Conservation (phyloP, 1,284 basidiomycete genomes). For the Cutaneotrichosporon sp. region DNA sequence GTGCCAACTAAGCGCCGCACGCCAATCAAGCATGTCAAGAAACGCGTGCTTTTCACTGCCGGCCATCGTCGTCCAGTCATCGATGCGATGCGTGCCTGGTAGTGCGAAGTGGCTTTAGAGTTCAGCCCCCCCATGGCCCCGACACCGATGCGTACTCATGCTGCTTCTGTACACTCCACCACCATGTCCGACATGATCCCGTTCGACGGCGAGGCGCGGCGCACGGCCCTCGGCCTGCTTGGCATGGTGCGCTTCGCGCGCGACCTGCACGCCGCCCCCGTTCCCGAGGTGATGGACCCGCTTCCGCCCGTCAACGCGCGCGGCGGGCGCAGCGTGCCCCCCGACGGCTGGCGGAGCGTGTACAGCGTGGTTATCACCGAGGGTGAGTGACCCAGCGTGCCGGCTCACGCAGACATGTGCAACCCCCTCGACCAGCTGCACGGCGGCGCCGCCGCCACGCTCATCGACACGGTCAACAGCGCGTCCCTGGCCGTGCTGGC, state of each 20-base stretch:
- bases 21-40: too few relatives aligned
- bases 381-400: conserved; percentile 5
- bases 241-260: neutral
- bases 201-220: neutral
- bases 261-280: conserved; percentile 4
- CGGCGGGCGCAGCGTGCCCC: conserved; percentile 8
- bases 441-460: conserved; percentile 41
- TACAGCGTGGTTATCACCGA: conserved; percentile 11
- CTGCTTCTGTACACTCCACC: too few relatives aligned
- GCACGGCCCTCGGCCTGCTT: neutral
- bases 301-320: conserved; percentile 14
- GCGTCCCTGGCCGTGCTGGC: conserved; percentile 17
- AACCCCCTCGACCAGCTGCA: conserved; percentile 38
- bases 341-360: conserved; percentile 12
- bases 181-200: neutral
- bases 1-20: too few relatives aligned
- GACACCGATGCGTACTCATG: too few relatives aligned
- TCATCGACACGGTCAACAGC: conserved; percentile 30
- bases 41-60: too few relatives aligned
- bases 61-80: too few relatives aligned
- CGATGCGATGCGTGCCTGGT: too few relatives aligned
- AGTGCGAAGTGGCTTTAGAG: too few relatives aligned
- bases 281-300: conserved; percentile 15
- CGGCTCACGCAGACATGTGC: conserved; percentile 31
- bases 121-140: too few relatives aligned